These are phyloP conservation scores for Pterulicium gracile DNA, from an alignment of 1,284 basidiomycete genomes.

Conservation along the genomic window DNA sequence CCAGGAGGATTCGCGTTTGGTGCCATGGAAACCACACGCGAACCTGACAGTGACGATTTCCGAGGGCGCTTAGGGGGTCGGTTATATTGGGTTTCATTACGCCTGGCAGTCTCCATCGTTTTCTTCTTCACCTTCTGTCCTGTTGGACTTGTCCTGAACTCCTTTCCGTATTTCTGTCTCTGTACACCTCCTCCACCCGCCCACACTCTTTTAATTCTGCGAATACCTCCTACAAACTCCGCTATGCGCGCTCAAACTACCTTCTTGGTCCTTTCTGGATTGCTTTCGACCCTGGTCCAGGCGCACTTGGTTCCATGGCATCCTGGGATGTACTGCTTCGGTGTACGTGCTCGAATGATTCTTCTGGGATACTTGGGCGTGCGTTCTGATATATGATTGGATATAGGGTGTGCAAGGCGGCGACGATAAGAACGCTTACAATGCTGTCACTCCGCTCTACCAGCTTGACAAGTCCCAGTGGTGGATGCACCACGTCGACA, in stretches of 20 bases:
- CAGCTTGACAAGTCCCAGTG: slow-evolving; percentile 19
- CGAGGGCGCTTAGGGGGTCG: no score
- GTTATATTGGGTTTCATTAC: no score
- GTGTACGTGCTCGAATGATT: neutral
- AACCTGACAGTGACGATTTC: no score
- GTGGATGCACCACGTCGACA: slow-evolving; percentile 24
- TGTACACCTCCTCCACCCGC: no score
- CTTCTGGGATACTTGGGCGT: neutral
- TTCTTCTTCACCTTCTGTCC: no score
- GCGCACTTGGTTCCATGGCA: slow-evolving; percentile 1
- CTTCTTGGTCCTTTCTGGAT: neutral
- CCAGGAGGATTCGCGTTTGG: no score
- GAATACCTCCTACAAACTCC: no score
- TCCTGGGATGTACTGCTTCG: slow-evolving; percentile 2
- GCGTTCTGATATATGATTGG: neutral
- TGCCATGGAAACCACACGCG: no score
- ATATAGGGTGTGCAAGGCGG: slow-evolving; percentile 7
- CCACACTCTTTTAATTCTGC: no score
- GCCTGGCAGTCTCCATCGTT: no score
- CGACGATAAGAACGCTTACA: slow-evolving; percentile 17
- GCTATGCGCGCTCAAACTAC: slow-evolving; percentile 1
- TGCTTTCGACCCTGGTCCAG: neutral
- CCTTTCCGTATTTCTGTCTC: no score
- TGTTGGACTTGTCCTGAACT: no score
- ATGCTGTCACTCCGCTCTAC: slow-evolving; percentile 19